Evolutionary conservation across 148 eudicot species (phyloP), one percentile per base, ranked within the genome.

Genomic region (Beta vulgaris): DNA sequence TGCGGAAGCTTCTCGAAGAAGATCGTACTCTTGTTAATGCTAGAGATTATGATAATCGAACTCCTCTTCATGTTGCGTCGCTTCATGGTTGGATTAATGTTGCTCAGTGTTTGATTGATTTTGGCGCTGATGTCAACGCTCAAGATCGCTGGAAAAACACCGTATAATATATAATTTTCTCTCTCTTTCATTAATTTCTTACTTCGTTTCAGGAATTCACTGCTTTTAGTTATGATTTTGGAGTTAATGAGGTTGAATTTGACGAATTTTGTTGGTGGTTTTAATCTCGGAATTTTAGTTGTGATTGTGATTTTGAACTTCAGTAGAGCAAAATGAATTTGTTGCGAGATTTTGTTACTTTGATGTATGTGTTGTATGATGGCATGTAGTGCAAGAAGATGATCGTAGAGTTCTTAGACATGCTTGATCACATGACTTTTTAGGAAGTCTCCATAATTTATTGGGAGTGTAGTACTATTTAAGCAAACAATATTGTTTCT

Each of bases 111-210:
- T 82, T 95, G 79, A 76, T 95, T 12, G 93, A 95, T 42, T 83
- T 58, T 69, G 88, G 88, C 15, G 98, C 98, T 46, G 93, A 95
- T 76, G 92, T 95, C 75, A 95, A 95, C 81, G 86, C 97, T 37
- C 92, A 84, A 43, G 98, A 92, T 92, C 98, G 98, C 53, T 95
- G 98, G 98, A 90, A 74, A 71, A 95, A 95, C 78, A 92, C 98
- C 63, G 97, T 95, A 82, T 35, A 23, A 61, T 44, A 96, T 95
- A 82, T 35, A 23, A 61, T 44, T 43, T 71, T 63, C 39, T 19
- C 59, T 36, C 28, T 44, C 35, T 32, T 16, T 37, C 21, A 35
- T 15, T 44, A 23, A 0, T 77, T 43, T 69, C 7, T 16, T 23
- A 9, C 12, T 55, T 25, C 19, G 19, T n/a, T 62, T 49, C 11